Percentiles rank a stretch among this genome's conserved stretches.
phyloP scores from a whole-genome alignment of 2,329 filamentous ascomycete genomes.

The Phialophora macrospora region DNA sequence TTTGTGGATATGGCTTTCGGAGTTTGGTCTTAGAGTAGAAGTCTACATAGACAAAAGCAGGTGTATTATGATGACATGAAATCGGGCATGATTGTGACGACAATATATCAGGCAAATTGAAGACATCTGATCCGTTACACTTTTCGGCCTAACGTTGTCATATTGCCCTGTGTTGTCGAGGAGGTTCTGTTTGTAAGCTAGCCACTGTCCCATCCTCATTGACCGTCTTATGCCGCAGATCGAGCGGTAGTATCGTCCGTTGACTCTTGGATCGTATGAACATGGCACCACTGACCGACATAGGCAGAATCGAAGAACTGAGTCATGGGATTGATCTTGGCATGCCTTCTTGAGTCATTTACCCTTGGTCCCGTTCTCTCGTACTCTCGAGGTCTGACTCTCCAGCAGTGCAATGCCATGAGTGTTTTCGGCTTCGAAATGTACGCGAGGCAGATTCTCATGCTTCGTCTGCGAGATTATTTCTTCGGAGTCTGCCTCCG shows the following conservation, averaged over 20 bases:
- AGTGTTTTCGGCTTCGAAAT: background rate
- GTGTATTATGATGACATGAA: background rate
- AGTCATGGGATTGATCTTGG: background rate
- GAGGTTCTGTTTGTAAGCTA: too few species aligned
- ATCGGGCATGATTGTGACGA: slow-evolving; percentile 3
- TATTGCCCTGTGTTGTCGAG: too few species aligned
- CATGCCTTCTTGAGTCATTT: background rate
- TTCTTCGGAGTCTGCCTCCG: background rate
- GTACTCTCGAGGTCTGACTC: background rate
- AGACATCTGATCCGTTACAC: background rate
- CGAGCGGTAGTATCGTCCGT: too few species aligned
- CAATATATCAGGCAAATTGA: background rate
- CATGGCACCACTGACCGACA: too few species aligned
- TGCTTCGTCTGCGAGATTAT: too few species aligned
- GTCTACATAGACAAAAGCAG: background rate
- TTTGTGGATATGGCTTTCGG: background rate
- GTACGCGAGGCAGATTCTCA: too few species aligned
- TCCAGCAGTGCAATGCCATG: background rate
- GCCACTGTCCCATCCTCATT: too few species aligned
- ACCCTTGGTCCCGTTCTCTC: background rate
- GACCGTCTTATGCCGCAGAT: too few species aligned
- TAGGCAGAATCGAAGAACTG: too few species aligned
- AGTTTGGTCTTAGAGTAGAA: background rate
- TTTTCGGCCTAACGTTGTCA: background rate
- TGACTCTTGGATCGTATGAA: too few species aligned